Conservation (phyloP, 208 protist genomes). For the Zelonia costaricensis region DNA sequence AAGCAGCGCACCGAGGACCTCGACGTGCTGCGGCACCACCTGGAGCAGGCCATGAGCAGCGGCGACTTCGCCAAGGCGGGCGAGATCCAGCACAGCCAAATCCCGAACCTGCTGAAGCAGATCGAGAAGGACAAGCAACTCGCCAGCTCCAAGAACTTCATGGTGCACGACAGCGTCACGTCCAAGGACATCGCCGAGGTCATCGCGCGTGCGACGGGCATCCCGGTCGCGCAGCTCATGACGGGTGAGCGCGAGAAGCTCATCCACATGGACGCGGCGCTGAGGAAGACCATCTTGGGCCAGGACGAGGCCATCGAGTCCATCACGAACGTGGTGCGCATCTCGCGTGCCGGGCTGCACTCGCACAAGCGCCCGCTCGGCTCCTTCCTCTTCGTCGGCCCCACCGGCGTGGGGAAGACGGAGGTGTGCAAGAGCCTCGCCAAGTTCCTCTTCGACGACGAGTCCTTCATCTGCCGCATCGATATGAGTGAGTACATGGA, state of each 20-base stretch:
- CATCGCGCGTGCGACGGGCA: constrained; percentile 97
- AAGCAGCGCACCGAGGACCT: constrained; percentile 92
- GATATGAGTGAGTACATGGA: constrained; percentile 99
- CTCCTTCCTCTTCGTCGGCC: constrained; percentile 97
- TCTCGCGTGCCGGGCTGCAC: constrained; percentile 94
- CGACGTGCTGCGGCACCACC: constrained; percentile 77
- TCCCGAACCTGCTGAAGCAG: constrained; percentile 85
- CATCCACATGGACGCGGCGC: constrained; percentile 80
- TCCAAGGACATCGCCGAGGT: constrained; percentile 95
- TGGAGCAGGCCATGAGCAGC: constrained; percentile 78
- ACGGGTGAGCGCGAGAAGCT: constrained; percentile 91
- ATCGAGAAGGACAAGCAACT: constrained; percentile 81
- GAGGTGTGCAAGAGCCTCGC: constrained; percentile 97
- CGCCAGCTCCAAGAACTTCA: constrained; percentile 93
- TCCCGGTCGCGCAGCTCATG: constrained; percentile 95
- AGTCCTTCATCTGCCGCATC: constrained; percentile 96
- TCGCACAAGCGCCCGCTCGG: constrained; percentile 91
- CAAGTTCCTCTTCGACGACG: constrained; percentile 96
- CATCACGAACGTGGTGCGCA: constrained; percentile 96
- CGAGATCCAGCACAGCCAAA: constrained; percentile 80
- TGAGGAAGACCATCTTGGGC: constrained; percentile 94
- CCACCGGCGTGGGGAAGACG: constrained; percentile 97
- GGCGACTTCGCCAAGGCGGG: constrained; percentile 79
- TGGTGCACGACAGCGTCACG: constrained; percentile 95
- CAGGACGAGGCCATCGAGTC: constrained; percentile 96